Percentiles rank a stretch among this genome's conserved stretches.
Conservation (phyloP, 179 eudicot species). For the Beta corolliflora region DNA sequence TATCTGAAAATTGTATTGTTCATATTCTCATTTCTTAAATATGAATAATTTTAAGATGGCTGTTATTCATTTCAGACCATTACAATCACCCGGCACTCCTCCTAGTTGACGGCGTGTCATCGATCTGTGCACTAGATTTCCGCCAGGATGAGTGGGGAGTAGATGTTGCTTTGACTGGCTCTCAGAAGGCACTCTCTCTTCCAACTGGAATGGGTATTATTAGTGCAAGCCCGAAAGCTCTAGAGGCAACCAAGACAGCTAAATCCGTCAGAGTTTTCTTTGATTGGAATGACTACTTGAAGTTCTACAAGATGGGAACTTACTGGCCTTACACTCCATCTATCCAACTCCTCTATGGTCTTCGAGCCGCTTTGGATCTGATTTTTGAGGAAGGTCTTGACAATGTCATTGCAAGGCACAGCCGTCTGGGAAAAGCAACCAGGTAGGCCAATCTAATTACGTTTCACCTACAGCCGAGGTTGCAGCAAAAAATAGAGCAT, state of each 20-base stretch:
- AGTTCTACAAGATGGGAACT: constrained; percentile 86
- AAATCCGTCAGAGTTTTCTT: constrained; percentile 92
- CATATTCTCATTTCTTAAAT: constrained; percentile 7
- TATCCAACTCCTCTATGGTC: constrained; percentile 92
- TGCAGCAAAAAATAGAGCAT: neutral
- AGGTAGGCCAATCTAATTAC: constrained; percentile 44
- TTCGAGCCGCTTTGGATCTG: constrained; percentile 88
- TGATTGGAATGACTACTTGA: constrained; percentile 97
- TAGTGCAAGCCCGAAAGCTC: constrained; percentile 93
- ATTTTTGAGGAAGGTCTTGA: constrained; percentile 96
- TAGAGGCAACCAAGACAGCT: constrained; percentile 85
- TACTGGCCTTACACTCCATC: constrained; percentile 99
- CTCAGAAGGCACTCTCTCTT: constrained; percentile 96
- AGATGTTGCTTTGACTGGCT: constrained; percentile 97
- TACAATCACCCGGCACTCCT: constrained; percentile 94
- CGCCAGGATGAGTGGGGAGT: constrained; percentile 99
- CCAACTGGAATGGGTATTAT: constrained; percentile 95
- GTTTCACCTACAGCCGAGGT: neutral
- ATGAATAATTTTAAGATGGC: neutral
- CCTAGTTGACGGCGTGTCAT: constrained; percentile 96
- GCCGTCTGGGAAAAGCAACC: constrained; percentile 85
- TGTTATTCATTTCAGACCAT: constrained; percentile 59
- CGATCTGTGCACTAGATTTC: constrained; percentile 96
- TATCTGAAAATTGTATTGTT: neutral
- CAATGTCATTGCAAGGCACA: constrained; percentile 89